Conservation (phyloP, 2,329 filamentous ascomycete genomes). For the Trichoderma sp. region DNA sequence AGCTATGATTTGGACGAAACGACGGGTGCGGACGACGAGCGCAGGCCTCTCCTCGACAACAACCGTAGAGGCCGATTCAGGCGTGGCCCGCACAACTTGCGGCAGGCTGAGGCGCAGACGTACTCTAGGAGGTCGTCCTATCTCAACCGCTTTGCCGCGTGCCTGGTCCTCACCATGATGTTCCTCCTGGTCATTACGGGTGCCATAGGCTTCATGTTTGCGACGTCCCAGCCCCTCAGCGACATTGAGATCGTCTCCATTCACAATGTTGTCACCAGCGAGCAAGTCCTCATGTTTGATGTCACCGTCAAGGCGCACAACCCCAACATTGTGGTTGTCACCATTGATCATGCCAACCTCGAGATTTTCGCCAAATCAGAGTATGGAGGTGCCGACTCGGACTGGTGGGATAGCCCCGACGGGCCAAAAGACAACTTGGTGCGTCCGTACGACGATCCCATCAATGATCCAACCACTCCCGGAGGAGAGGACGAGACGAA, state of each 20-base stretch:
- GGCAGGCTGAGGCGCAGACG: conserved; percentile 73
- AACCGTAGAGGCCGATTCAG: conserved; percentile 65
- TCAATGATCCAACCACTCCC: conserved; percentile 45
- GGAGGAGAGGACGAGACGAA: conserved; percentile 53
- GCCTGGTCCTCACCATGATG: conserved; percentile 79
- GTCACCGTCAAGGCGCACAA: conserved; percentile 86
- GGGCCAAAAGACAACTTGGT: conserved; percentile 34
- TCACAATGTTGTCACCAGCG: conserved; percentile 86
- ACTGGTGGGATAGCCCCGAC: conserved; percentile 56
- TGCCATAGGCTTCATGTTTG: conserved; percentile 84
- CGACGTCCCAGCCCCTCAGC: conserved; percentile 83
- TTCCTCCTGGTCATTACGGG: conserved; percentile 81
- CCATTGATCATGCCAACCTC: conserved; percentile 82
- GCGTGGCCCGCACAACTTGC: conserved; percentile 57
- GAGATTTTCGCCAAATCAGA: conserved; percentile 95
- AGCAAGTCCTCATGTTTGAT: conserved; percentile 94
- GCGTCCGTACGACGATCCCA: conserved; percentile 39
- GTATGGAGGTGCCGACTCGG: conserved; percentile 71
- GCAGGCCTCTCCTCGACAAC: conserved; percentile 72
- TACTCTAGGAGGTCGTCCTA: conserved; percentile 65
- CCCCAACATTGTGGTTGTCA: conserved; percentile 87
- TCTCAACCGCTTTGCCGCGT: conserved; percentile 78
- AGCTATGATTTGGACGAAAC: conserved; percentile 80
- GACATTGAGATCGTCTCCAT: conserved; percentile 79
- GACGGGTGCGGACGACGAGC: conserved; percentile 80